phyloP scores from a whole-genome alignment of 345 rosid genomes.

The Erysimum cheiranthoides region DNA sequence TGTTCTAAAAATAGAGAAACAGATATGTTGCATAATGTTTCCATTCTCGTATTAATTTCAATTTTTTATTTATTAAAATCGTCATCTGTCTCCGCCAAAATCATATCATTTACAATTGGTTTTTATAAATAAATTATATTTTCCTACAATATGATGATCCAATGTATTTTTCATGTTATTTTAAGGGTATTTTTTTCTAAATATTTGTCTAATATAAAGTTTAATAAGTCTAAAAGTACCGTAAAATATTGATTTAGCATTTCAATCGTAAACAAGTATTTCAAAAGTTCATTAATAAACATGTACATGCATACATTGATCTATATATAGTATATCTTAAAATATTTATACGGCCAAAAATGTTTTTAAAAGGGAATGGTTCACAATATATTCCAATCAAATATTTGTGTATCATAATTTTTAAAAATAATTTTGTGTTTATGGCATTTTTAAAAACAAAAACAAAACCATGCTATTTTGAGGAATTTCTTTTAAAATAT shows the following conservation, averaged over 20 bases:
- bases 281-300: too few relatives aligned
- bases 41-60: neutral
- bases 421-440: too few relatives aligned
- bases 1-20: constrained; percentile 26
- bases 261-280: too few relatives aligned
- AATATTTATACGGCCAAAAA: neutral
- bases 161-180: neutral
- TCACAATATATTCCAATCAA: neutral
- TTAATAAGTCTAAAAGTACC: too few relatives aligned
- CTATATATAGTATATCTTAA: neutral
- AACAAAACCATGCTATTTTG: too few relatives aligned
- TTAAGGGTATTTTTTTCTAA: too few relatives aligned
- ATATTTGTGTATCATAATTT: neutral
- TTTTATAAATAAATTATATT: too few relatives aligned
- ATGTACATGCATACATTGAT: neutral
- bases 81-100: neutral
- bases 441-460: too few relatives aligned
- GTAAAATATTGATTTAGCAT: too few relatives aligned
- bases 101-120: too few relatives aligned
- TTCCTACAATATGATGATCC: neutral
- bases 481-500: neutral
- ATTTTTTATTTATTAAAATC: neutral
- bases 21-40: neutral
- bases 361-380: neutral
- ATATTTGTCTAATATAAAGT: too few relatives aligned